Conservation (phyloP, 2,329 filamentous ascomycete species). For the Ceratocystis cubensis region DNA sequence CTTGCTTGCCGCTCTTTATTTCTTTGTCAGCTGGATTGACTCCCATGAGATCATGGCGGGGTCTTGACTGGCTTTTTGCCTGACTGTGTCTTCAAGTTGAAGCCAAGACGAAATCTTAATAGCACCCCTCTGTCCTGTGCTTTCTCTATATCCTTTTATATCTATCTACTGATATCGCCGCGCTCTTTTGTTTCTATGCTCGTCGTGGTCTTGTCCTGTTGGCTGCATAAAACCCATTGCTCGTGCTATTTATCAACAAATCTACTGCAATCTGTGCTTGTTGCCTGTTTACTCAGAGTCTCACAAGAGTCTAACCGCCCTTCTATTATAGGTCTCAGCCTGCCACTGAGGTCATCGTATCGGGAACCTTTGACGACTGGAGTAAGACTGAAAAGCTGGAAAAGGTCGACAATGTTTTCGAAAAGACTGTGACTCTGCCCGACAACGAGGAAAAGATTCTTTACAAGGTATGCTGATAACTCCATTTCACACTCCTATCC, state of each 20-base stretch:
- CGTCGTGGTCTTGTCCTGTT: not conserved
- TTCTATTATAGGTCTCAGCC: slow-evolving; percentile 56
- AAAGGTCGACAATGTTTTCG: slow-evolving; percentile 58
- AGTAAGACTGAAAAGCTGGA: slow-evolving; percentile 72
- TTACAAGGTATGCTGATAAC: slow-evolving; percentile 66
- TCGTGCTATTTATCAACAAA: not conserved
- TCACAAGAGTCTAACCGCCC: not conserved
- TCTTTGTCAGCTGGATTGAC: not conserved
- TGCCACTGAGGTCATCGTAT: slow-evolving; percentile 82
- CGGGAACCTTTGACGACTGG: slow-evolving; percentile 93
- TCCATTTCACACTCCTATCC: slow-evolving; percentile 6
- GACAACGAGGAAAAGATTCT: slow-evolving; percentile 58
- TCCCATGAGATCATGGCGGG: slow-evolving; percentile 8
- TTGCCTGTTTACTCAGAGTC: not conserved
- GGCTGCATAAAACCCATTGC: not conserved
- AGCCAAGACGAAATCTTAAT: not conserved
- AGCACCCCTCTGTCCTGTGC: not conserved
- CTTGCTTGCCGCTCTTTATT: not conserved
- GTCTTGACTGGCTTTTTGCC: not conserved
- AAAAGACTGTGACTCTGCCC: slow-evolving; percentile 67
- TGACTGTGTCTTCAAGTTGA: not conserved
- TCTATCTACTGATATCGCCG: not conserved
- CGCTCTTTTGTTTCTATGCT: not conserved
- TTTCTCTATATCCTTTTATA: not conserved
- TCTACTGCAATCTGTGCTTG: not conserved